These are phyloP conservation scores for Citrus unshiu DNA, from an alignment of 345 rosid genomes.

Conservation along the genomic window DNA sequence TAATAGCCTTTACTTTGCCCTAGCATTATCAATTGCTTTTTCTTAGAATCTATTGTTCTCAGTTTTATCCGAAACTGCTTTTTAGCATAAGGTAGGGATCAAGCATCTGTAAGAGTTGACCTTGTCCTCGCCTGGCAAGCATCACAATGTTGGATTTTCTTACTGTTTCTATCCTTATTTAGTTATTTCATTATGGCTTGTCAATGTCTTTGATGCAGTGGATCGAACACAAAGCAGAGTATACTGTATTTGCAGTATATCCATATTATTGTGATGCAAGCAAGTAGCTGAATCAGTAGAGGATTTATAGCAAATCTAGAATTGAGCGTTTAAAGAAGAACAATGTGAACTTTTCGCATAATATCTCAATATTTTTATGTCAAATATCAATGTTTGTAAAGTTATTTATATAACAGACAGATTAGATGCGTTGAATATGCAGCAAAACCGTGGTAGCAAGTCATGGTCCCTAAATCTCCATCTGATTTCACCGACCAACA, in stretches of 20 bases:
- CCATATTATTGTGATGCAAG: too few species aligned
- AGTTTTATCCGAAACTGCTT: background rate
- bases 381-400: too few species aligned
- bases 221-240: background rate
- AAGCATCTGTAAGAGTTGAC: background rate
- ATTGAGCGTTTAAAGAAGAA: too few species aligned
- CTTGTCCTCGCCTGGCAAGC: background rate
- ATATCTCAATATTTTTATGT: too few species aligned
- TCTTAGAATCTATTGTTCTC: background rate
- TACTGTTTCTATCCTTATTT: background rate
- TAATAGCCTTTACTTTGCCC: background rate
- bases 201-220: background rate
- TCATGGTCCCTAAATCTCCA: background rate
- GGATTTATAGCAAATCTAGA: too few species aligned
- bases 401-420: background rate
- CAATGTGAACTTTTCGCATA: too few species aligned
- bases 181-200: too few species aligned
- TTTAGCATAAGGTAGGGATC: background rate
- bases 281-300: too few species aligned
- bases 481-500: background rate
- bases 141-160: background rate
- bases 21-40: background rate
- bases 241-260: too few species aligned
- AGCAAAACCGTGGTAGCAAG: constrained; percentile 4
- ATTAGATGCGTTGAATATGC: background rate